phyloP scores from a whole-genome alignment of 805 yeast genomes.

The Wickerhamia fluorescens region DNA sequence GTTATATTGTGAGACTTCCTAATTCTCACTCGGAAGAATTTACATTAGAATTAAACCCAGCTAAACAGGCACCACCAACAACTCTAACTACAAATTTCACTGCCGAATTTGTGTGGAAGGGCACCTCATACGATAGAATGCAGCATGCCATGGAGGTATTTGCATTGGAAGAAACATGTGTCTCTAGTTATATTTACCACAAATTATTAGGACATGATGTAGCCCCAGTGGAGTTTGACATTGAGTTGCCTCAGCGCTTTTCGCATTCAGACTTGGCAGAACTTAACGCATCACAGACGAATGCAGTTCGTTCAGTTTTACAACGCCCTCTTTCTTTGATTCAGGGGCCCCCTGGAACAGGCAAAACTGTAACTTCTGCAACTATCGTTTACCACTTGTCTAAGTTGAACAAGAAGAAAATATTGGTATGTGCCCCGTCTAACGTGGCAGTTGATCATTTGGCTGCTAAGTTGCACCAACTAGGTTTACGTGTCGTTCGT shows the following conservation, averaged over 20 bases:
- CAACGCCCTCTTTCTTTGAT: slow-evolving; percentile 70
- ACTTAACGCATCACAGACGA: slow-evolving; percentile 70
- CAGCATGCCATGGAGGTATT: slow-evolving; percentile 66
- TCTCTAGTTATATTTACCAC: slow-evolving; percentile 69
- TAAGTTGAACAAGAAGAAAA: slow-evolving; percentile 51
- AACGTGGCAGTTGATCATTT: slow-evolving; percentile 93
- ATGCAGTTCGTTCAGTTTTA: slow-evolving; percentile 66
- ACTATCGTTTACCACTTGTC: slow-evolving; percentile 75
- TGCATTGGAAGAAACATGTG: slow-evolving; percentile 63
- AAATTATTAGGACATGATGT: slow-evolving; percentile 76
- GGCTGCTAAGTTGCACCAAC: slow-evolving; percentile 59
- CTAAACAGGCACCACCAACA: slow-evolving; percentile 37
- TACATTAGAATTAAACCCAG: slow-evolving; percentile 57
- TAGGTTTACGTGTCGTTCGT: slow-evolving; percentile 75
- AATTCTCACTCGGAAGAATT: slow-evolving; percentile 58
- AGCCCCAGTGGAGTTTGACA: slow-evolving; percentile 52
- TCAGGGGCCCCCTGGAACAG: slow-evolving; percentile 93
- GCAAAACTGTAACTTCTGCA: slow-evolving; percentile 91
- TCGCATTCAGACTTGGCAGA: slow-evolving; percentile 62
- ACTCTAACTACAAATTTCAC: slow-evolving; percentile 60
- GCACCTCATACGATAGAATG: slow-evolving; percentile 76
- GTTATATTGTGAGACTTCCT: slow-evolving; percentile 68
- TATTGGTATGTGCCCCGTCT: slow-evolving; percentile 91
- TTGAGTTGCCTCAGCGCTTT: slow-evolving; percentile 52
- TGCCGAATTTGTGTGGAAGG: slow-evolving; percentile 87